phyloP scores from a whole-genome alignment of 2,329 filamentous ascomycete species.

The Cordyceps javanica region DNA sequence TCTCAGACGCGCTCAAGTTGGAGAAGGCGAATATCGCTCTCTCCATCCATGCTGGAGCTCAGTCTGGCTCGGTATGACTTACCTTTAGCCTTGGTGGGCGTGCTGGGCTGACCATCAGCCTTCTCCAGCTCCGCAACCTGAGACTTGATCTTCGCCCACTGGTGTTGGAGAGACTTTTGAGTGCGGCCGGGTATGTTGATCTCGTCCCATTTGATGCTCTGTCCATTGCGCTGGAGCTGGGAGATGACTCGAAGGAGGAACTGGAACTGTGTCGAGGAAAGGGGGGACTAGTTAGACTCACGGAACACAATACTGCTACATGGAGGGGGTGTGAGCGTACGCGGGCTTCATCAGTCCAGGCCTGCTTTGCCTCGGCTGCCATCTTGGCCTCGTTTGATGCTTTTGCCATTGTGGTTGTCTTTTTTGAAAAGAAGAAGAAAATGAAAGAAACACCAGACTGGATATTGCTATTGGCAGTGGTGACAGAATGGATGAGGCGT shows the following conservation, averaged over 20 bases:
- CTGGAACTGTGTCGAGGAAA: conserved; percentile 10
- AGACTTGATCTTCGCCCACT: conserved; percentile 16
- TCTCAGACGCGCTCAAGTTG: too few relatives aligned
- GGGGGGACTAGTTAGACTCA: background rate
- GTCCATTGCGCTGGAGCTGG: conserved; percentile 11
- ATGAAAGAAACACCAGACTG: background rate
- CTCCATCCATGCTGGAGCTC: too few relatives aligned
- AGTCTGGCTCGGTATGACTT: too few relatives aligned
- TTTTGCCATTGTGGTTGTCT: background rate
- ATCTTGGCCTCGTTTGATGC: too few relatives aligned
- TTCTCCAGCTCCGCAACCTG: conserved; percentile 22
- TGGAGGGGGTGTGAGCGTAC: background rate
- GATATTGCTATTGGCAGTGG: background rate
- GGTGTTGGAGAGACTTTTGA: conserved; percentile 16
- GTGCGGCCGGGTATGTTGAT: conserved; percentile 19
- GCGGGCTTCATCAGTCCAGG: conserved; percentile 7
- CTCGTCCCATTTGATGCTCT: conserved; percentile 15
- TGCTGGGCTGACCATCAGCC: background rate
- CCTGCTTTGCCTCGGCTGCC: background rate
- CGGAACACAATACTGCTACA: too few relatives aligned
- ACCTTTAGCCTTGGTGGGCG: conserved; percentile 3
- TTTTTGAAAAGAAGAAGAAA: background rate
- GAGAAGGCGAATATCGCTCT: too few relatives aligned
- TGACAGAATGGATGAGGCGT: background rate
- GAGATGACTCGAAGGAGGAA: conserved; percentile 15